Conservation (phyloP, 768 basidiomycete genomes). For the Leccinum olivaceopallidum region DNA sequence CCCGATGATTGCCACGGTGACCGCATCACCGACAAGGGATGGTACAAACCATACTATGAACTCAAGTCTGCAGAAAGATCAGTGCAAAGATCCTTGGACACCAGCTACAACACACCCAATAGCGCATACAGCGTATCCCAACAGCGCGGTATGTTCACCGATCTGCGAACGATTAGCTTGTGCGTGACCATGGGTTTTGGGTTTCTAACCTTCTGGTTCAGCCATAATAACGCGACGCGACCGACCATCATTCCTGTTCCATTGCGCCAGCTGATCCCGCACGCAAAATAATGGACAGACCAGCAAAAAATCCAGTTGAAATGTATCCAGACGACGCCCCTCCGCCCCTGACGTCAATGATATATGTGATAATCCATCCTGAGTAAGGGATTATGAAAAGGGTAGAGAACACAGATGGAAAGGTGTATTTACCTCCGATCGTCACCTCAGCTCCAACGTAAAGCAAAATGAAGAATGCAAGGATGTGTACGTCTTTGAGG, state of each 20-base stretch:
- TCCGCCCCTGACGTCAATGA: slow-evolving; percentile 42
- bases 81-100: not conserved
- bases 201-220: slow-evolving; percentile 27
- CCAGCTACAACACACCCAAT: slow-evolving; percentile 22
- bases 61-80: slow-evolving; percentile 46
- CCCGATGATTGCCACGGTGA: slow-evolving; percentile 65
- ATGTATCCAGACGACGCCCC: slow-evolving; percentile 49
- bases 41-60: slow-evolving; percentile 70
- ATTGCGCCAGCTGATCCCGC: not conserved
- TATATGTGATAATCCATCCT: slow-evolving; percentile 72
- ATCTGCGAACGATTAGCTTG: slow-evolving; percentile 19
- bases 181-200: not conserved
- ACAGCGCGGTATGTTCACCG: slow-evolving; percentile 32
- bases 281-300: slow-evolving; percentile 7
- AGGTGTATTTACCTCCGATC: slow-evolving; percentile 38
- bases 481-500: slow-evolving; percentile 42
- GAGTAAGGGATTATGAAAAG: not conserved
- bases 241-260: slow-evolving; percentile 29
- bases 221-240: slow-evolving; percentile 29
- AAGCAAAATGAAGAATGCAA: slow-evolving; percentile 45
- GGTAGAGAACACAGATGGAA: not conserved
- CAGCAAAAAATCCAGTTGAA: slow-evolving; percentile 40
- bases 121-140: slow-evolving; percentile 30
- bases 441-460: slow-evolving; percentile 58
- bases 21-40: slow-evolving; percentile 61